Conservation (phyloP, 2,329 filamentous ascomycete genomes). For the Alternaria atra region DNA sequence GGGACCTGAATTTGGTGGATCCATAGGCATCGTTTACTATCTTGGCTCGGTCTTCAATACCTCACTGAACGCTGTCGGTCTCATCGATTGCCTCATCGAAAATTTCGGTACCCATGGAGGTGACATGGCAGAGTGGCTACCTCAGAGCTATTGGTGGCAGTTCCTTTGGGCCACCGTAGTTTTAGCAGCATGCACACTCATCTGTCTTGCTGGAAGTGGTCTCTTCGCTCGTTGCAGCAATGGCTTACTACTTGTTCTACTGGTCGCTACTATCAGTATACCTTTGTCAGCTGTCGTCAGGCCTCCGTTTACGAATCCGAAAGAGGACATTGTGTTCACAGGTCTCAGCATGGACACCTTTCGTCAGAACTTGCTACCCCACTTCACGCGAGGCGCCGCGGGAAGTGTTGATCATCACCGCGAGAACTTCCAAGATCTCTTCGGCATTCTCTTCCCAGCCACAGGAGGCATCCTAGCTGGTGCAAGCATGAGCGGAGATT, state of each 20-base stretch:
- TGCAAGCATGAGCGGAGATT: slow-evolving; percentile 88
- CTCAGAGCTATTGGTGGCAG: slow-evolving; percentile 76
- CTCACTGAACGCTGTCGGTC: slow-evolving; percentile 84
- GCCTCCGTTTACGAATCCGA: slow-evolving; percentile 71
- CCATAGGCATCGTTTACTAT: slow-evolving; percentile 88
- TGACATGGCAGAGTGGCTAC: slow-evolving; percentile 67
- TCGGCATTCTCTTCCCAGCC: slow-evolving; percentile 84
- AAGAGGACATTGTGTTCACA: slow-evolving; percentile 76
- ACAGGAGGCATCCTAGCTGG: slow-evolving; percentile 72
- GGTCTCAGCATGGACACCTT: slow-evolving; percentile 77
- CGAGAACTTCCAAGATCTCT: slow-evolving; percentile 80
- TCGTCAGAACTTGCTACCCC: slow-evolving; percentile 75
- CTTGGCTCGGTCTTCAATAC: slow-evolving; percentile 85
- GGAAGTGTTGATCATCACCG: slow-evolving; percentile 69
- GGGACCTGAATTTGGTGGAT: slow-evolving; percentile 87
- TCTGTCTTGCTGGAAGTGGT: slow-evolving; percentile 81
- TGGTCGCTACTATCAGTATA: slow-evolving; percentile 80
- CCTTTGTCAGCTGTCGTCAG: slow-evolving; percentile 77
- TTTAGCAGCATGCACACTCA: slow-evolving; percentile 73
- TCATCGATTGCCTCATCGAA: slow-evolving; percentile 82
- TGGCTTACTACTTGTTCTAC: slow-evolving; percentile 73
- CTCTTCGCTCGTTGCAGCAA: slow-evolving; percentile 85
- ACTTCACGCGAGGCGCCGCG: slow-evolving; percentile 68
- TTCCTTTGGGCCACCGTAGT: slow-evolving; percentile 80
- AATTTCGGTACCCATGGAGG: slow-evolving; percentile 71